Evolutionary conservation across 179 eudicot genomes (phyloP).

Genomic region (Amaranthus tricolor): DNA sequence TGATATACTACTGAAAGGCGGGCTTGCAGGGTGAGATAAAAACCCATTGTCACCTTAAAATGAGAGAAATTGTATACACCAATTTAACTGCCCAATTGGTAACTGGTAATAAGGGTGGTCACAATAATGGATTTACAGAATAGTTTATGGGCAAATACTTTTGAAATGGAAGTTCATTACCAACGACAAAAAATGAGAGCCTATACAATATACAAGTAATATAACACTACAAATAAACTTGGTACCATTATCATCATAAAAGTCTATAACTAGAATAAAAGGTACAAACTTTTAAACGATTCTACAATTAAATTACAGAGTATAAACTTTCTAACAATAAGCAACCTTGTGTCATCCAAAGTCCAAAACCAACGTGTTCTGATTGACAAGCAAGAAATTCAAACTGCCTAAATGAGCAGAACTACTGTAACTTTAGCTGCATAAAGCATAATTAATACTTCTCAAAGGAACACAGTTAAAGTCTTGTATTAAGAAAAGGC

Average conservation of each 20-base stretch:
- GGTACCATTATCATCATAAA: no score
- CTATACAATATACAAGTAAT: no score
- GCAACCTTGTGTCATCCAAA: neutral
- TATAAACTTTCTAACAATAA: neutral
- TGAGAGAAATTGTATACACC: neutral
- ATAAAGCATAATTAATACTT: neutral
- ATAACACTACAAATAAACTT: no score
- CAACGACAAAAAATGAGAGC: no score
- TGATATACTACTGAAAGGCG: neutral
- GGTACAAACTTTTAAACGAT: no score
- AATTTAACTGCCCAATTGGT: neutral
- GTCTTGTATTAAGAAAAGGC: neutral
- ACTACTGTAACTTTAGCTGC: neutral
- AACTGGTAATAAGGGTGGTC: no score
- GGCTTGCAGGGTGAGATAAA: neutral
- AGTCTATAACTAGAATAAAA: no score
- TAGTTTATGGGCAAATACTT: no score
- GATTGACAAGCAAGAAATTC: conserved; percentile 1
- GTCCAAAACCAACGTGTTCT: neutral
- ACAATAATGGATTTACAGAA: no score
- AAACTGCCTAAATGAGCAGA: neutral
- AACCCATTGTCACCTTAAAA: neutral
- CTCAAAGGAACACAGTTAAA: neutral
- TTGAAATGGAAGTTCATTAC: no score
- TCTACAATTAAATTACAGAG: neutral